Evolutionary conservation across 148 eudicot species (phyloP), one percentile per base, ranked within the genome.

Genomic region (Pharnaceum exiguum): DNA sequence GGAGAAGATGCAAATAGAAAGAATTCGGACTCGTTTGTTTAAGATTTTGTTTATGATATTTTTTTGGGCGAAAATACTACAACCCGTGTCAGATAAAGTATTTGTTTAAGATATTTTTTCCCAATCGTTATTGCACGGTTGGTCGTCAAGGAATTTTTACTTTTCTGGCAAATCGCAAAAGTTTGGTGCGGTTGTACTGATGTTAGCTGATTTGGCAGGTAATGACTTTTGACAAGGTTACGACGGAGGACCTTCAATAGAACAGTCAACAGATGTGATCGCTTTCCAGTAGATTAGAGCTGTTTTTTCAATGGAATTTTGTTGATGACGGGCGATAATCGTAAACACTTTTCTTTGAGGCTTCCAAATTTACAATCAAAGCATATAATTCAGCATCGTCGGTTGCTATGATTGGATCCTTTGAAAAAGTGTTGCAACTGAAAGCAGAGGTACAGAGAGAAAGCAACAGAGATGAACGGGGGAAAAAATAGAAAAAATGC

Each of bases 171-270:
- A 19, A 43, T 53, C 45, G 44, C 11, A 60, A 46, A 68, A 61
- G 50, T 38, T 38, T 37, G 2, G 23, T 47, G 57, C 19, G 44
- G 6, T 37, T 21, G 31, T 38, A 58, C 67, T 69, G 46, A 62
- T 55, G 11, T 55, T 43, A 39, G 73, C 68, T 69, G 27, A 62
- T 54, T 56, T 68, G 48, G 44, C 67, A 60, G 67, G 54, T 22
- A 22, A 68, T 68, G 67, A 30, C 52, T 12, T 35, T 7, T 38
- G 2, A 31, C 10, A 50, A 26, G 44, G 32, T n/a, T 51, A 30
- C 42, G n/a, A n/a, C 30, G 33, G 31, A 51, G 28, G 23, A 10
- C 37, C 18, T 38, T 33, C 21, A 62, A 40, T 56, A 47, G 44
- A 48, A 28, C 38, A 60, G 45, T 60, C 32, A 60, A 40, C 26